phyloP scores from a whole-genome alignment of 2,329 filamentous ascomycete genomes.

The Lasiodiplodia theobromae region DNA sequence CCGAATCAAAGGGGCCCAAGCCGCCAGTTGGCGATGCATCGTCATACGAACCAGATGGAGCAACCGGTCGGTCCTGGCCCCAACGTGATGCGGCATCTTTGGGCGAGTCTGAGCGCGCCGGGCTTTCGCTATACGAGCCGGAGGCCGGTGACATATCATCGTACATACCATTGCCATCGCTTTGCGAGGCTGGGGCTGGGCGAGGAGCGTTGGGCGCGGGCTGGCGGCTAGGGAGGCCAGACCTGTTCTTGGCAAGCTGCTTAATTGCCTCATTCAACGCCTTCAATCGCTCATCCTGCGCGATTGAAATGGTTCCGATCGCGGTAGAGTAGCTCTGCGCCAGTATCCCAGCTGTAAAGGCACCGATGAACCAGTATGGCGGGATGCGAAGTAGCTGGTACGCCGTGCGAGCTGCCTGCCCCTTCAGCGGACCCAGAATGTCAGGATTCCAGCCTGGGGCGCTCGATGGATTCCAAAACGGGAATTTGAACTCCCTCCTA shows the following conservation, averaged over 20 bases:
- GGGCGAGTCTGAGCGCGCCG: constrained; percentile 40
- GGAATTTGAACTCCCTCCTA: constrained; percentile 47
- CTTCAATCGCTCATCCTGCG: constrained; percentile 39
- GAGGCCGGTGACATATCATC: constrained; percentile 53
- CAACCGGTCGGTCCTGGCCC: constrained; percentile 32
- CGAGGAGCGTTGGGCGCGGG: neutral
- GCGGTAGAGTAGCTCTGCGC: neutral
- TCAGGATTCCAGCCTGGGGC: constrained; percentile 48
- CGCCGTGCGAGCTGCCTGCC: constrained; percentile 41
- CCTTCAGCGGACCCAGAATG: constrained; percentile 42
- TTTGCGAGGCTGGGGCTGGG: neutral
- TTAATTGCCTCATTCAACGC: constrained; percentile 21
- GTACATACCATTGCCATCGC: constrained; percentile 28
- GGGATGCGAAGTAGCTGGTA: constrained; percentile 41
- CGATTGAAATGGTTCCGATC: neutral
- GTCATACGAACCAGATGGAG: constrained; percentile 37
- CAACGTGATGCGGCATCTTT: neutral
- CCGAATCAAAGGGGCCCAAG: constrained; percentile 42
- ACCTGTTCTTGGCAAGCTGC: constrained; percentile 4
- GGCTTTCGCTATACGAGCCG: constrained; percentile 40
- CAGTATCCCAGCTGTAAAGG: constrained; percentile 38
- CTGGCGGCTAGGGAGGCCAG: neutral
- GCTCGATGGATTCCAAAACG: constrained; percentile 49
- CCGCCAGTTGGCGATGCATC: constrained; percentile 48
- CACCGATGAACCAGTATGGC: constrained; percentile 45